Percentiles rank a stretch among this genome's conserved stretches.
phyloP scores from a whole-genome alignment of 2,329 filamentous ascomycete genomes.

The Cordyceps cateniannulata region DNA sequence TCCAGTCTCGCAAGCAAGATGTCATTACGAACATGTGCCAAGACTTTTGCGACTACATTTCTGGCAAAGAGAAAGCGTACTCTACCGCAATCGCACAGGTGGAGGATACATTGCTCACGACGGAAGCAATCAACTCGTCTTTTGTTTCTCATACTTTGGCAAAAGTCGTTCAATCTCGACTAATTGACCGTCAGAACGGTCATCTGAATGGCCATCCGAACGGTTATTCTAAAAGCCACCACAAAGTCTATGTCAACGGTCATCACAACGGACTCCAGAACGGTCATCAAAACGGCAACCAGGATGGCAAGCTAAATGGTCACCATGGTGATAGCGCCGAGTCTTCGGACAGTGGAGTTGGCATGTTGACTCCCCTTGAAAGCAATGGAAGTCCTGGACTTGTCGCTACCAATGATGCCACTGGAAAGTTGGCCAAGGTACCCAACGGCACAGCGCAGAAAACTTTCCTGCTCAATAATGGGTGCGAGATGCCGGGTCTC shows the following conservation, averaged over 20 bases:
- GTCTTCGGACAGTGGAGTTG: background rate
- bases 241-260: background rate
- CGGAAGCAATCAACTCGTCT: background rate
- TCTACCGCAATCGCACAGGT: background rate
- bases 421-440: background rate
- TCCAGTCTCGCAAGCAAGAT: slow-evolving; percentile 3
- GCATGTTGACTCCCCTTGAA: background rate
- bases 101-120: background rate
- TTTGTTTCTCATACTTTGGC: background rate
- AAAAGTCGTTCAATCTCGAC: background rate
- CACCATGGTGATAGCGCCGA: background rate
- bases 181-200: background rate
- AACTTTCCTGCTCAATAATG: slow-evolving; percentile 1
- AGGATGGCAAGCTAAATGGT: background rate
- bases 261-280: background rate
- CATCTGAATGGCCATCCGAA: background rate
- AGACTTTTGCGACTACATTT: background rate
- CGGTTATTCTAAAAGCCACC: background rate
- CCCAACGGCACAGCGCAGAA: background rate
- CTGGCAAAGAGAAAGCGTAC: background rate
- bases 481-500: background rate
- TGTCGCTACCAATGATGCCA: background rate
- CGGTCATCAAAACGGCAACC: background rate
- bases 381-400: background rate
- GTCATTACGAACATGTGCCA: background rate